A percentile compares a stretch with the other conserved stretches of the same genome.
phyloP scores from a whole-genome alignment of 768 basidiomycete genomes.

The Chlorophyllum brunneum region DNA sequence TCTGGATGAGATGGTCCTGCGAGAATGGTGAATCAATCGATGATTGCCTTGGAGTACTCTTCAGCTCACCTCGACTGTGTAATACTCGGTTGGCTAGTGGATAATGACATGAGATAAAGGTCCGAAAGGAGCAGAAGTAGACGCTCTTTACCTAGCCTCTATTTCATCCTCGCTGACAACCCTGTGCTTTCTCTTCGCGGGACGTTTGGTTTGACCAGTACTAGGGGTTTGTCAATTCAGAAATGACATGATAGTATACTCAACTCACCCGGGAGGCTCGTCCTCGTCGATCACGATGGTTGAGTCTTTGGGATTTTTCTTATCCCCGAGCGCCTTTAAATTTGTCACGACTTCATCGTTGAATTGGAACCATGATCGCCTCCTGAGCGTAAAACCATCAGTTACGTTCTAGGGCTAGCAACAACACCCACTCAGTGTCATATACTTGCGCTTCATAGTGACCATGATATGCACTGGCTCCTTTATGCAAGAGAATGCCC shows the following conservation, averaged over 20 bases:
- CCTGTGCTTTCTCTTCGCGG: conserved; percentile 46
- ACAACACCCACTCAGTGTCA: conserved; percentile 54
- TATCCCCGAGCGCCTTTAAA: conserved; percentile 52
- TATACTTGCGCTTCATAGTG: conserved; percentile 87
- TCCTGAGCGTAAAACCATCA: conserved; percentile 34
- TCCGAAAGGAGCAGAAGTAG: not conserved
- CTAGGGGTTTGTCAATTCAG: not conserved
- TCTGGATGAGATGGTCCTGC: conserved; percentile 61
- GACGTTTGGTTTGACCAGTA: conserved; percentile 32
- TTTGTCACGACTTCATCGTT: conserved; percentile 84
- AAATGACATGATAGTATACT: not conserved
- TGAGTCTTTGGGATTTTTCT: conserved; percentile 25
- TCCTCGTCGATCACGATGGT: conserved; percentile 12
- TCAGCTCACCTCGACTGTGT: conserved; percentile 3
- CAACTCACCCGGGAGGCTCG: conserved; percentile 21
- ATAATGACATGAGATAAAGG: not conserved
- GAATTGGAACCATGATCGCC: conserved; percentile 82
- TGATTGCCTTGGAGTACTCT: conserved; percentile 3
- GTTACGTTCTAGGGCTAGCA: not conserved
- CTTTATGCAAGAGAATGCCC: conserved; percentile 86
- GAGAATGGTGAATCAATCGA: not conserved
- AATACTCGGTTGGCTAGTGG: not conserved
- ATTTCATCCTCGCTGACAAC: conserved; percentile 57
- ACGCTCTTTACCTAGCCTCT: conserved; percentile 1
- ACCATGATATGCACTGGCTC: conserved; percentile 87